Evolutionary conservation across 805 yeast genomes (phyloP).

Genomic region (Tetrapisispora fleetii): DNA sequence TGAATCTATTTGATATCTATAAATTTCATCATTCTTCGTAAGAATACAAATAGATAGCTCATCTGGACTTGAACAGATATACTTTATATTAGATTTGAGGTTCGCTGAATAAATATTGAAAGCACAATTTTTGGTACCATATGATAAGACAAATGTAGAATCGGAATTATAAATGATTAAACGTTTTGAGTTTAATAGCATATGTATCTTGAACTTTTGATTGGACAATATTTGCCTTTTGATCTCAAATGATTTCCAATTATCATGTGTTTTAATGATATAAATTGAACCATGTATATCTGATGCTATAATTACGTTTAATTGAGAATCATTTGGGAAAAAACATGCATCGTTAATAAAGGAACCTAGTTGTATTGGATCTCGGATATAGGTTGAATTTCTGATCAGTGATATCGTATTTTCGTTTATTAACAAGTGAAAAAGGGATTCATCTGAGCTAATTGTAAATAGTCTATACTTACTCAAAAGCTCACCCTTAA

Average conservation of each 20-base stretch:
- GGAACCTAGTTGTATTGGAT: not conserved
- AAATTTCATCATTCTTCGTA: not conserved
- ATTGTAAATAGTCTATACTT: constrained; percentile 2
- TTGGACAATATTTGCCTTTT: constrained; percentile 6
- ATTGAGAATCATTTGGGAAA: not conserved
- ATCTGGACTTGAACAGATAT: not conserved
- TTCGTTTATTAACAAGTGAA: not conserved
- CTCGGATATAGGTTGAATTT: not conserved
- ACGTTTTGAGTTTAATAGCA: not conserved
- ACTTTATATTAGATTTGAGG: not conserved
- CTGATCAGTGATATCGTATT: not conserved
- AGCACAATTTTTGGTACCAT: not conserved
- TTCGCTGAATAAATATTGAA: not conserved
- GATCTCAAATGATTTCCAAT: not conserved
- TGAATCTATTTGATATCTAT: not conserved
- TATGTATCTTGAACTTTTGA: constrained; percentile 5
- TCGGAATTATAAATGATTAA: constrained; percentile 5
- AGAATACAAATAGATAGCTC: not conserved
- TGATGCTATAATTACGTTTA: constrained; percentile 7
- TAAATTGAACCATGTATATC: constrained; percentile 12
- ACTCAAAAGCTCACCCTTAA: not conserved
- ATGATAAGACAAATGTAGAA: not conserved
- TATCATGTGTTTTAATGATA: constrained; percentile 5
- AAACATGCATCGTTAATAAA: not conserved
- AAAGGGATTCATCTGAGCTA: not conserved